Evolutionary conservation across 1,139 yeast genomes (phyloP), one percentile per base, ranked within the genome.

Genomic region (Candida sanyaensis): DNA sequence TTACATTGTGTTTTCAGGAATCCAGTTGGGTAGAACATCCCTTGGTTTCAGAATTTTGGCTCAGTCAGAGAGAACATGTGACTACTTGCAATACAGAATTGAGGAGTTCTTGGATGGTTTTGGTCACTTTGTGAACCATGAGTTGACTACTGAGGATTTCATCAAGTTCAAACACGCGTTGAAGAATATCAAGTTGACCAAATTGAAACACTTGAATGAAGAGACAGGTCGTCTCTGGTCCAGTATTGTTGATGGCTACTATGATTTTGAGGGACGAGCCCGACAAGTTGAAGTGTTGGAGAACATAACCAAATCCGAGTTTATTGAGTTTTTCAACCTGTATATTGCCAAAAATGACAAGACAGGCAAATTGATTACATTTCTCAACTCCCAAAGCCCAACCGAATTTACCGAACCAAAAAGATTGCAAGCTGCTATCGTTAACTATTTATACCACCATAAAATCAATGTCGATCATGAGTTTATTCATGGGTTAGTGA

Each of bases 1-100:
- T 0, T 84, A 84, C 61, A 91, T 93, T 50, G 99, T 93, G 0
- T 90, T 89, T 63, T 84, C 95, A 34, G 88, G 96, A 1, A 68
- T 80, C 31, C 73, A 86, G 53, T 75, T 78, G 48, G 80, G 89
- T 1, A 79, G 96, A 61, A 86, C 95, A 9, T 80, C 91, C 2
- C 75, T 84, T 57, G 96, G 96, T 11, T 78, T 86, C 55, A 77
- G 96, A 57, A 68, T 93, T n/a, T 69, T 92, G 54, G 77, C 92
- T 40, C 99, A 93, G 68, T 86, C 96, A 50, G 97, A 91, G 65
- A 81, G 88, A 62, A 69, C 88, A 2, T 77, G 95, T 2, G 79
- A 78, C 11, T 91, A 85, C 63, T 74, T 93, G 55, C 91, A 89
- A 61, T 80, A 79, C 54, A 79, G 99, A 64, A 87, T 93, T 51